Evolutionary conservation across 306 rosid species (phyloP).

Genomic region (Arachis hypogaea): DNA sequence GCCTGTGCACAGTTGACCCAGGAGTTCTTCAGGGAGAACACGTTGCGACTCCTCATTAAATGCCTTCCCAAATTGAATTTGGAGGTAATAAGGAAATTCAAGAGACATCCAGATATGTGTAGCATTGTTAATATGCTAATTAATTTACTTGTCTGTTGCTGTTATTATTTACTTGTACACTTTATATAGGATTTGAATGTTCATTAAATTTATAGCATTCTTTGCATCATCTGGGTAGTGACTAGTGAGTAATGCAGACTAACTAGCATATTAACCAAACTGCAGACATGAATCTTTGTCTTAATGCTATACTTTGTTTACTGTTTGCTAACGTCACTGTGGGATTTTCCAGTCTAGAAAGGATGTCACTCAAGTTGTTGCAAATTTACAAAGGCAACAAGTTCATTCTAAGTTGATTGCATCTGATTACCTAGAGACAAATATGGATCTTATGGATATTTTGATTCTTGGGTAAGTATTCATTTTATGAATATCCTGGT

Average conservation of each 20-base stretch:
- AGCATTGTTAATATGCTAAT: conserved; percentile 5
- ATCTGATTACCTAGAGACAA: conserved; percentile 92
- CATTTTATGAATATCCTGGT: conserved; percentile 4
- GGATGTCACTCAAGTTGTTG: conserved; percentile 98
- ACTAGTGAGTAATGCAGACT: background rate
- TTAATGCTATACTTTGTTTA: conserved; percentile 23
- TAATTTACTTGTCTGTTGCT: conserved; percentile 1
- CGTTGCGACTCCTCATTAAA: conserved; percentile 71
- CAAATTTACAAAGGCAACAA: conserved; percentile 95
- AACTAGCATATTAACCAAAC: background rate
- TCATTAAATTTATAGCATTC: conserved; percentile 18
- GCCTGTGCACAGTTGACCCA: conserved; percentile 91
- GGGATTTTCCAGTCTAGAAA: conserved; percentile 74
- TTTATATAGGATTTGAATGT: background rate
- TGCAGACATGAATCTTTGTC: conserved; percentile 14
- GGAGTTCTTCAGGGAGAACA: conserved; percentile 85
- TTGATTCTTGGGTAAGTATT: conserved; percentile 78
- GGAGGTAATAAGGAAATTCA: conserved; percentile 63
- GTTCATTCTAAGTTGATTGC: conserved; percentile 92
- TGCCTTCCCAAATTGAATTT: conserved; percentile 89
- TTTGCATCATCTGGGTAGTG: conserved; percentile 29
- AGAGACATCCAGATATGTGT: conserved; percentile 13
- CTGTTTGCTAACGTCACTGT: conserved; percentile 34
- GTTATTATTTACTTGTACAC: background rate
- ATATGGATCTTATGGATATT: conserved; percentile 81